A percentile compares a stretch with the other conserved stretches of the same genome.
These are phyloP conservation scores for Gliomastix tumulicola DNA, from an alignment of 2,329 filamentous ascomycete genomes.

Conservation along the genomic window DNA sequence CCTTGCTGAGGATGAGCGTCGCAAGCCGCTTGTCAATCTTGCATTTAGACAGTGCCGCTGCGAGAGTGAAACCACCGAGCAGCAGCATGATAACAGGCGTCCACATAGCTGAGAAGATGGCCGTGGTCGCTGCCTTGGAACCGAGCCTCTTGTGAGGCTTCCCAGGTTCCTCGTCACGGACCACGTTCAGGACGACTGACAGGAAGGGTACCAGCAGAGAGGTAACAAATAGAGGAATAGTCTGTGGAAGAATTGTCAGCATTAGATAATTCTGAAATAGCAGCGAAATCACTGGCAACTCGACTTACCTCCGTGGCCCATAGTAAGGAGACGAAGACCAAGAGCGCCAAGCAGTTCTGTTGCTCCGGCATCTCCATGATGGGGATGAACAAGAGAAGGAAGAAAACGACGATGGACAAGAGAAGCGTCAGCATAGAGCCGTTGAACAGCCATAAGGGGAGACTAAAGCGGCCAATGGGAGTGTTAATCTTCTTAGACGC, in stretches of 20 bases:
- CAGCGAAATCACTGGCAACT: neutral
- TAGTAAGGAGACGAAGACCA: constrained; percentile 86
- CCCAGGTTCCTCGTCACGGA: constrained; percentile 59
- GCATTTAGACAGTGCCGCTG: constrained; percentile 91
- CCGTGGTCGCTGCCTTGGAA: constrained; percentile 74
- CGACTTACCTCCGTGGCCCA: constrained; percentile 86
- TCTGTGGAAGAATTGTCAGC: constrained; percentile 41
- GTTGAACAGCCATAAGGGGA: constrained; percentile 78
- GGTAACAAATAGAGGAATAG: constrained; percentile 94
- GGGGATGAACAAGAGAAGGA: constrained; percentile 65
- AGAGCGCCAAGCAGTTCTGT: constrained; percentile 90
- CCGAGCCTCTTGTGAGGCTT: constrained; percentile 60
- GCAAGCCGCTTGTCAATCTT: constrained; percentile 97
- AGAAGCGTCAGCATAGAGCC: constrained; percentile 74
- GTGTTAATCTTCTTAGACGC: constrained; percentile 65
- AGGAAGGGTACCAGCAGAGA: constrained; percentile 91
- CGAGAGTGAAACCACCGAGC: constrained; percentile 91
- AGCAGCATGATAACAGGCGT: constrained; percentile 98
- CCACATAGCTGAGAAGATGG: constrained; percentile 96
- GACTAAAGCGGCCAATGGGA: constrained; percentile 68
- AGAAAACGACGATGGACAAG: constrained; percentile 64
- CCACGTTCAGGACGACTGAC: constrained; percentile 78
- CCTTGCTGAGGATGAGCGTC: constrained; percentile 92
- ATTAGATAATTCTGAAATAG: constrained; percentile 11
- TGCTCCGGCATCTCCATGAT: constrained; percentile 85